Evolutionary conservation across 108 stramenopile species (phyloP), one percentile per base, ranked within the genome.

Genomic region (Asterionellopsis glacialis): DNA sequence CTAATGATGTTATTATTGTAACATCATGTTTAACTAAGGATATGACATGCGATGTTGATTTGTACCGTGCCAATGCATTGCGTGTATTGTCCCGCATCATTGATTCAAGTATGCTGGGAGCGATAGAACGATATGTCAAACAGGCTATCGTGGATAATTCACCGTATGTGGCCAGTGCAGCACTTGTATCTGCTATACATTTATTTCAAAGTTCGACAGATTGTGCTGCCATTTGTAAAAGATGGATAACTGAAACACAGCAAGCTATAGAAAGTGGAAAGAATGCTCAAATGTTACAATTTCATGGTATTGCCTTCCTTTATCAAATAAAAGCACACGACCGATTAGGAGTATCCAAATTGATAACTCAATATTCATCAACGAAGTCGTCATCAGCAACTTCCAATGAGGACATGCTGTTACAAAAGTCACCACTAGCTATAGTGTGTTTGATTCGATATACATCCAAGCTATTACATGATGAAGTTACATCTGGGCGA

Each of bases 41-140:
- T 68, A 90, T 93, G 86, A 90, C 89, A 68, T 72, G 71, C 27
- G 66, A 75, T 42, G 67, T 81, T 21, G 87, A 85, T 44, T 64
- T 93, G 22, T 88, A 85, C 73, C 82, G 86, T 38, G 88, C 92
- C 59, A 90, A 93, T 59, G 77, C 92, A 54, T 75, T 93, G 65
- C 75, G 92, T 27, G 84, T 90, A 14, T 71, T 93, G 15, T 77
- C 77, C 18, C 60, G 71, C 41, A 93, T 93, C 62, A 84, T 93
- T 51, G 89, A 93, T 55, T 71, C 76, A 18, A 51, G 82, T 57
- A 93, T 88, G 85, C 73, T 88, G 47, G 81, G 73, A 1, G 79
- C 81, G 27, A 87, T 93, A 18, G 92, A 93, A 61, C 63, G 92
- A 33, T 92, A 89, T 65, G 28, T 89, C 43, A 87, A 83, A 67